Conservation (phyloP, 371 early-diverging fungal species). For the Mortierella sp. region DNA sequence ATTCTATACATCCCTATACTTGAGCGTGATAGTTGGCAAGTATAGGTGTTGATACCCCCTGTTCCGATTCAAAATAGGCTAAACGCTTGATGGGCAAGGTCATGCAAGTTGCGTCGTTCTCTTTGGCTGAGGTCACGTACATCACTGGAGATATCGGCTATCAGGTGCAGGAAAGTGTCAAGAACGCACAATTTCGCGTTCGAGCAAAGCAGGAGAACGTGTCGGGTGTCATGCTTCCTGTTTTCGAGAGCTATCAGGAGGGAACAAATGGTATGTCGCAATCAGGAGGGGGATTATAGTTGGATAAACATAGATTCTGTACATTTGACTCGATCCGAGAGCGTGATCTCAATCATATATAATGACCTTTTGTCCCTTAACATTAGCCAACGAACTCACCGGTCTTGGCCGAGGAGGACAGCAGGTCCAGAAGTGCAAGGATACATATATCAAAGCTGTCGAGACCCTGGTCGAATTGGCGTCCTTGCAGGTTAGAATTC, state of each 20-base stretch:
- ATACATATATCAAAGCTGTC: slow-evolving; percentile 94
- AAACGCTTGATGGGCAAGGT: slow-evolving; percentile 96
- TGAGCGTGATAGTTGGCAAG: neutral
- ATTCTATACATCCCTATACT: neutral
- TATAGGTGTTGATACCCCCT: neutral
- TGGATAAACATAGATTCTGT: neutral
- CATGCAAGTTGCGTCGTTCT: slow-evolving; percentile 98
- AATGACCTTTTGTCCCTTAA: slow-evolving; percentile 4
- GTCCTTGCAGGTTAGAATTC: slow-evolving; percentile 85
- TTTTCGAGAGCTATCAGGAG: slow-evolving; percentile 89
- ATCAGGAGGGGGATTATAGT: too few relatives aligned
- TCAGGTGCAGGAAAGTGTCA: slow-evolving; percentile 94
- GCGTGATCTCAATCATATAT: neutral
- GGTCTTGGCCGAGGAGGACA: slow-evolving; percentile 99
- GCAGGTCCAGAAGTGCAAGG: slow-evolving; percentile 94
- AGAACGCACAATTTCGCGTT: slow-evolving; percentile 91
- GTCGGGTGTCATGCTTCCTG: slow-evolving; percentile 96
- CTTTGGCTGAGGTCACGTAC: slow-evolving; percentile 98
- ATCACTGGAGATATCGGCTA: slow-evolving; percentile 98
- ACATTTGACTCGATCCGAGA: neutral
- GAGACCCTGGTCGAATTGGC: slow-evolving; percentile 96
- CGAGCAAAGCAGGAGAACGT: slow-evolving; percentile 96
- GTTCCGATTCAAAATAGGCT: slow-evolving; percentile 61
- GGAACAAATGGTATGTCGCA: slow-evolving; percentile 81
- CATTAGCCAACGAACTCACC: slow-evolving; percentile 91